These are phyloP conservation scores for Aspergillus awamori DNA, from an alignment of 2,329 filamentous ascomycete species.

Conservation along the genomic window DNA sequence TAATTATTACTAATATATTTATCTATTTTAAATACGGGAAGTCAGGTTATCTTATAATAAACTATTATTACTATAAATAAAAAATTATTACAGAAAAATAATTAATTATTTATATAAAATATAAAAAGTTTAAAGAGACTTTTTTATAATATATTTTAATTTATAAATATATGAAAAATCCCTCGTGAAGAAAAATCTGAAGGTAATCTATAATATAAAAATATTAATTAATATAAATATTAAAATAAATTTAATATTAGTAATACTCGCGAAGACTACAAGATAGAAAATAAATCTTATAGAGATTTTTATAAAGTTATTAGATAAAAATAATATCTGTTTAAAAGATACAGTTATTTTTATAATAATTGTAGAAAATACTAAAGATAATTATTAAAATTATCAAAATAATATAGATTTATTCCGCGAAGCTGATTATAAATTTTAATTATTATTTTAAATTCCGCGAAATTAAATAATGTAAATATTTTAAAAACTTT, in stretches of 20 bases:
- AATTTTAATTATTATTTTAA: background rate
- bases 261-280: background rate
- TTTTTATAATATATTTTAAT: background rate
- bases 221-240: background rate
- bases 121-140: background rate
- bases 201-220: background rate
- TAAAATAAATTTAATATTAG: background rate
- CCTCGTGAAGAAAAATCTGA: background rate
- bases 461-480: background rate
- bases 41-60: background rate
- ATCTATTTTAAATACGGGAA: background rate
- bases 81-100: background rate
- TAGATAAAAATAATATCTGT: too few species aligned
- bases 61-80: background rate
- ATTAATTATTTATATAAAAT: background rate
- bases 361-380: background rate
- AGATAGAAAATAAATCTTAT: background rate
- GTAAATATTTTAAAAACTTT: background rate
- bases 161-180: background rate
- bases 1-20: too few species aligned
- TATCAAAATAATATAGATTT: background rate
- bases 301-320: too few species aligned
- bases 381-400: background rate
- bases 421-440: background rate
- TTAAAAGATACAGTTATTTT: background rate